Base-by-base conservation (phyloP, 345 rosid genomes). In the Raphanus raphanistrum region DNA sequence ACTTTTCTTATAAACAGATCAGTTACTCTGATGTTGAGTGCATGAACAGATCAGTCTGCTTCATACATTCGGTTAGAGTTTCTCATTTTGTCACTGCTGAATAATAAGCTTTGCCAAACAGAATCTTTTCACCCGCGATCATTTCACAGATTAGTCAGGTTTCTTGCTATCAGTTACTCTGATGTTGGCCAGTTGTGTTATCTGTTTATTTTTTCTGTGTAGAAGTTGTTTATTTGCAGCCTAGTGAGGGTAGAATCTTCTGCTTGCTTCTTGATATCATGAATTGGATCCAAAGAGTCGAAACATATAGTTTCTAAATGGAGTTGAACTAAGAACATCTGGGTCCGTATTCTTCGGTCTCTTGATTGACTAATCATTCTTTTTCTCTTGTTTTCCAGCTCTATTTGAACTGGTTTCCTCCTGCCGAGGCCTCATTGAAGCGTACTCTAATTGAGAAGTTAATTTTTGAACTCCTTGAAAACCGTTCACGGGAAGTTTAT, bases 401-500 rank as follows among this genome's bases (percentile, higher is more conserved):
- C 66, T 88, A 83, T 80, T 76, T 68, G 55, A 85, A 87, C 73
- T 95, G 99, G 99, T 95, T 95, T 79, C 96, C 83, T 31, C 96
- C 99, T 60, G 78, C 84, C 2, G 99, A 95, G 80, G 99, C 94
- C 48, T 95, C 96, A 71, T 86, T 92, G 72, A 95, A 95, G 84
- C 99, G 99, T 58, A 83, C 92, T 64, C 83, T 87, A 35, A 95
- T 95, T 73, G 89, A 92, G 88, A 87, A 84, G 80, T 83, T 95
- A 57, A 85, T 95, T 60, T 88, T 83, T 70, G 90, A 86, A 76
- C 92, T 90, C 38, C 87, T 95, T 71, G 86, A 90, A 76, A 79
- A 78, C 79, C 87, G 70, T 29, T 72, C 86, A 28, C 78, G 17
- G 80, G 88, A 82, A 77, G 81, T 68, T 60, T 79, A 82, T 57